Conservation (phyloP, 768 basidiomycete genomes). For the Tephrocybe rancida region DNA sequence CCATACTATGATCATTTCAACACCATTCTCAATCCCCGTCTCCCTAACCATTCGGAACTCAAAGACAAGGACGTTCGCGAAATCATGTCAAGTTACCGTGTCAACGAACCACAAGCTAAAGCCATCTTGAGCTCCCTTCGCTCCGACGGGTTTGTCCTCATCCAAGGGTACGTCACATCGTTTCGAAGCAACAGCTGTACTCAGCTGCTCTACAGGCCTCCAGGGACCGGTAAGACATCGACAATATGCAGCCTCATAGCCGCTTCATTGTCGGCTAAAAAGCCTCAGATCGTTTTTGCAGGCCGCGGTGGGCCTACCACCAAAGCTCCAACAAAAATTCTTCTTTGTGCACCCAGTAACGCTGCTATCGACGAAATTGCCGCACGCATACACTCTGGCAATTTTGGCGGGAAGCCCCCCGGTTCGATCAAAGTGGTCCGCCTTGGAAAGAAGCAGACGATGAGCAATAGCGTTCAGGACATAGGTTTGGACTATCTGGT, state of each 20-base stretch:
- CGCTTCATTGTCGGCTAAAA: slow-evolving; percentile 69
- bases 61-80: slow-evolving; percentile 55
- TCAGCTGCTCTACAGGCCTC: slow-evolving; percentile 59
- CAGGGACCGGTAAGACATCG: slow-evolving; percentile 98
- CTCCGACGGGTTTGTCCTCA: slow-evolving; percentile 80
- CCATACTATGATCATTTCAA: slow-evolving; percentile 80
- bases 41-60: slow-evolving; percentile 47
- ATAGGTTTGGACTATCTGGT: slow-evolving; percentile 88
- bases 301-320: slow-evolving; percentile 49
- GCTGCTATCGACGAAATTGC: slow-evolving; percentile 98
- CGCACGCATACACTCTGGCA: slow-evolving; percentile 81
- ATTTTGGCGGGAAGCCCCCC: slow-evolving; percentile 55
- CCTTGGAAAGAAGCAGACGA: slow-evolving; percentile 75
- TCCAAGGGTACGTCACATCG: slow-evolving; percentile 77
- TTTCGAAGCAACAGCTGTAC: not conserved
- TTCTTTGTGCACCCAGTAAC: slow-evolving; percentile 97
- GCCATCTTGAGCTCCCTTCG: slow-evolving; percentile 81
- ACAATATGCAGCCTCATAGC: slow-evolving; percentile 96
- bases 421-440: slow-evolving; percentile 83
- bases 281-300: slow-evolving; percentile 55
- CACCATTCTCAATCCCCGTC: slow-evolving; percentile 70
- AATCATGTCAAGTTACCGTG: slow-evolving; percentile 67
- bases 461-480: slow-evolving; percentile 81
- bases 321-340: slow-evolving; percentile 56
- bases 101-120: slow-evolving; percentile 93